Evolutionary conservation across 2,329 filamentous ascomycete species (phyloP).

Genomic region (Ustilaginoidea virens): DNA sequence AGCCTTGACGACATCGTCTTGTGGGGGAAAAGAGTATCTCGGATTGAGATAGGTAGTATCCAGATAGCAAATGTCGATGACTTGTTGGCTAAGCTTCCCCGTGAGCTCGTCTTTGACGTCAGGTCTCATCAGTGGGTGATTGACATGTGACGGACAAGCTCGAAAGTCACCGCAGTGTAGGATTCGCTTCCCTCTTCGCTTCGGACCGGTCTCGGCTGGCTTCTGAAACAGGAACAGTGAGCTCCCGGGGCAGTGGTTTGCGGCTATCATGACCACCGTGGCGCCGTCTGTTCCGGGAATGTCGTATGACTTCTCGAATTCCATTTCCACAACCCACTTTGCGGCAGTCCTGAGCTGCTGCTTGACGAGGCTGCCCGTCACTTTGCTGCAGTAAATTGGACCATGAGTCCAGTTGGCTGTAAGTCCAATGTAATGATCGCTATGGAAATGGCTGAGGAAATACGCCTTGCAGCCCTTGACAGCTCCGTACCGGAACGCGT

Average conservation of each 20-base stretch:
- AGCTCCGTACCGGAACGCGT: constrained; percentile 89
- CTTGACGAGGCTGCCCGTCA: constrained; percentile 79
- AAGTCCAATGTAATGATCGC: constrained; percentile 89
- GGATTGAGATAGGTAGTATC: constrained; percentile 96
- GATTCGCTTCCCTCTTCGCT: constrained; percentile 55
- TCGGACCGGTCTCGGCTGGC: constrained; percentile 41
- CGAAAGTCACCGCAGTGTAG: constrained; percentile 94
- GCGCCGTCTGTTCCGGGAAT: constrained; percentile 64
- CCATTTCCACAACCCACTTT: constrained; percentile 70
- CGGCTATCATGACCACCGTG: constrained; percentile 83
- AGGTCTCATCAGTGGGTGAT: constrained; percentile 67
- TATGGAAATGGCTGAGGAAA: constrained; percentile 95
- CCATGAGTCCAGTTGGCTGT: constrained; percentile 83
- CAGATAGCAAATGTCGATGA: constrained; percentile 88
- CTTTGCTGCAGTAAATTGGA: constrained; percentile 88
- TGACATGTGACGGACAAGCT: constrained; percentile 70
- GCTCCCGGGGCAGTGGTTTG: constrained; percentile 93
- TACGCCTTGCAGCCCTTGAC: constrained; percentile 88
- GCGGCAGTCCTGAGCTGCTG: constrained; percentile 75
- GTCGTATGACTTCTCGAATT: constrained; percentile 68
- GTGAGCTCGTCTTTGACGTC: constrained; percentile 54
- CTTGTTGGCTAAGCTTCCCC: constrained; percentile 63
- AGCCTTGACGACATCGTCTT: constrained; percentile 72
- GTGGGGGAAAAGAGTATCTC: constrained; percentile 83
- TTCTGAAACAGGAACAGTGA: constrained; percentile 92